A percentile compares a stretch with the other conserved stretches of the same genome.
phyloP scores from a whole-genome alignment of 129 eudicot genomes.

The Erigeron canadensis region DNA sequence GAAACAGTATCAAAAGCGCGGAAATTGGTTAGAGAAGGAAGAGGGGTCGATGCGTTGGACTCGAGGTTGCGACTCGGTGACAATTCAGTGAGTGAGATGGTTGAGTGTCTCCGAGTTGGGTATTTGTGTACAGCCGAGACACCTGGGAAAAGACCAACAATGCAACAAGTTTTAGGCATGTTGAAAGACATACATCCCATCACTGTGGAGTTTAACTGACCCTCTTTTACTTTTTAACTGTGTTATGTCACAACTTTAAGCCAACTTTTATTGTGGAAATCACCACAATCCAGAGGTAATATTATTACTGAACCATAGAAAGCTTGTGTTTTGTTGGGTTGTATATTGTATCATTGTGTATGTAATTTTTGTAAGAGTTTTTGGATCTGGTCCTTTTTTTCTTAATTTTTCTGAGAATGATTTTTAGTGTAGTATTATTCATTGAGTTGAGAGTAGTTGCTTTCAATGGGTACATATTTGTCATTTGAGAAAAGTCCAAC shows the following conservation, averaged over 20 bases:
- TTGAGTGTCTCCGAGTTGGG: conserved; percentile 88
- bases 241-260: neutral
- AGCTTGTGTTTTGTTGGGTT: neutral
- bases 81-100: conserved; percentile 74
- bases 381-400: conserved; percentile 5
- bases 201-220: conserved; percentile 40
- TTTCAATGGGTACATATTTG: conserved; percentile 31
- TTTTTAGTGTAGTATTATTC: conserved; percentile 12
- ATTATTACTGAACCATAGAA: conserved; percentile 10
- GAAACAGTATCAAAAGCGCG: conserved; percentile 50
- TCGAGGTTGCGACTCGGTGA: conserved; percentile 56
- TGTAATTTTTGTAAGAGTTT: conserved; percentile 18
- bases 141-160: conserved; percentile 74
- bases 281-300: conserved; percentile 8
- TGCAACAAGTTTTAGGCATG: conserved; percentile 90
- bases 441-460: conserved; percentile 31
- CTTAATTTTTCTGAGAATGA: neutral
- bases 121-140: conserved; percentile 89
- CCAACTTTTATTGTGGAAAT: conserved; percentile 7
- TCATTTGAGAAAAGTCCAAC: conserved; percentile 23
- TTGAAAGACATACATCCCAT: conserved; percentile 77
- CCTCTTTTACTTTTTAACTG: neutral
- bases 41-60: conserved; percentile 57
- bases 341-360: conserved; percentile 30
- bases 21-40: conserved; percentile 55